These are phyloP conservation scores for Hypoxylon perforatum DNA, from an alignment of 495 filamentous ascomycete genomes.

Conservation along the genomic window DNA sequence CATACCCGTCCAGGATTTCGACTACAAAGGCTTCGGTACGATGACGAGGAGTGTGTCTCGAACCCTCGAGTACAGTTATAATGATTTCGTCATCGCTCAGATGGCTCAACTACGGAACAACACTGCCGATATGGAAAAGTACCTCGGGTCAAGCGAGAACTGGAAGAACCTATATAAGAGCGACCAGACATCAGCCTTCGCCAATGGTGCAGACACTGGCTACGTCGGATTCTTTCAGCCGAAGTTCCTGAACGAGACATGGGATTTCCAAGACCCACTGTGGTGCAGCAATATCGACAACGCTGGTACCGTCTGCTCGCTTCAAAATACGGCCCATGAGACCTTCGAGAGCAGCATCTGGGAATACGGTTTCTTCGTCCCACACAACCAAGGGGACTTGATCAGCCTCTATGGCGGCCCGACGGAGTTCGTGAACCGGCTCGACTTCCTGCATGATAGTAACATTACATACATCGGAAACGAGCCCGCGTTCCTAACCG, in stretches of 20 bases:
- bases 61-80: conserved; percentile 81
- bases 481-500: conserved; percentile 75
- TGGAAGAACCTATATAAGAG: conserved; percentile 76
- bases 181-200: conserved; percentile 67
- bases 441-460: conserved; percentile 72
- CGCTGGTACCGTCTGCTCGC: conserved; percentile 64
- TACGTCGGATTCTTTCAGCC: conserved; percentile 79
- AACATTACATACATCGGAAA: conserved; percentile 78
- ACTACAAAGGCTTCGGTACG: conserved; percentile 73
- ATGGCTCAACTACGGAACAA: conserved; percentile 68
- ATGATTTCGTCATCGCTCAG: conserved; percentile 78
- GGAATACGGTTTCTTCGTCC: conserved; percentile 80
- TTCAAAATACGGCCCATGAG: conserved; percentile 71
- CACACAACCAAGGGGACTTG: conserved; percentile 74
- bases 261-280: conserved; percentile 76
- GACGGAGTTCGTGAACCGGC: conserved; percentile 66
- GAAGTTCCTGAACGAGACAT: conserved; percentile 71
- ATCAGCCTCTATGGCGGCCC: conserved; percentile 71
- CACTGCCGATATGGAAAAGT: conserved; percentile 67
- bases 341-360: conserved; percentile 78
- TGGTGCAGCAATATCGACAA: conserved; percentile 68
- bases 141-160: conserved; percentile 68
- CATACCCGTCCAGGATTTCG: conserved; percentile 75
- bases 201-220: conserved; percentile 68
- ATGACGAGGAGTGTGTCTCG: conserved; percentile 77